Evolutionary conservation across 805 yeast species (phyloP).

Genomic region (Lipomyces mesembrius): DNA sequence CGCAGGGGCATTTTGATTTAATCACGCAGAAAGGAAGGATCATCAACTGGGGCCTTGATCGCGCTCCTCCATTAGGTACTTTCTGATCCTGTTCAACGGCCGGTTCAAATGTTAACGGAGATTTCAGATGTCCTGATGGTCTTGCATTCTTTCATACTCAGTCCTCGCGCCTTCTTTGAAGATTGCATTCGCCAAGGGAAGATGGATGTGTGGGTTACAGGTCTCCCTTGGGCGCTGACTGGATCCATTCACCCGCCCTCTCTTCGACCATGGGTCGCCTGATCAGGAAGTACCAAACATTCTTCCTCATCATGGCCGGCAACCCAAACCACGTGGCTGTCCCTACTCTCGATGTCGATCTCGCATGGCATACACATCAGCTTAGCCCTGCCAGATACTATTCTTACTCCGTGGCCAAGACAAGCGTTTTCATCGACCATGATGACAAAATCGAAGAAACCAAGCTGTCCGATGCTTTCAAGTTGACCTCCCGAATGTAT

Average conservation of each 20-base stretch:
- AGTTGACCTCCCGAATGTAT: slow-evolving; percentile 1
- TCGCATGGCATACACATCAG: slow-evolving; percentile 39
- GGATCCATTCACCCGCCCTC: slow-evolving; percentile 32
- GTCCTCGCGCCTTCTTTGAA: slow-evolving; percentile 33
- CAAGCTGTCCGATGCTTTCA: slow-evolving; percentile 4
- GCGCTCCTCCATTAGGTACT: slow-evolving; percentile 6
- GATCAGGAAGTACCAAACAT: slow-evolving; percentile 21
- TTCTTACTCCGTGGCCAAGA: neutral
- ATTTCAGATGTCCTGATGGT: slow-evolving; percentile 37
- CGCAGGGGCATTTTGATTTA: slow-evolving; percentile 7
- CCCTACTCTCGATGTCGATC: slow-evolving; percentile 37
- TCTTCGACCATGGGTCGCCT: slow-evolving; percentile 18
- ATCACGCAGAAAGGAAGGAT: neutral
- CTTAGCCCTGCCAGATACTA: slow-evolving; percentile 22
- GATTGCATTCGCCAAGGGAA: slow-evolving; percentile 26
- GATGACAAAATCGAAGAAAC: slow-evolving; percentile 8
- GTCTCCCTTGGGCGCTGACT: slow-evolving; percentile 16
- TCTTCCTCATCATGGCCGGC: slow-evolving; percentile 20
- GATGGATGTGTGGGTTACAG: slow-evolving; percentile 8
- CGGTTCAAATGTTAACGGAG: neutral
- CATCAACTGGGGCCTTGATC: slow-evolving; percentile 10
- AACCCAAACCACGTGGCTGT: slow-evolving; percentile 20
- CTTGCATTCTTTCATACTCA: slow-evolving; percentile 37
- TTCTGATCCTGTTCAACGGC: neutral
- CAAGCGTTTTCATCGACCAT: slow-evolving; percentile 12